Percentiles rank a stretch among this genome's conserved stretches.
These are phyloP conservation scores for Mycena venus DNA, from an alignment of 768 basidiomycete genomes.

Conservation along the genomic window DNA sequence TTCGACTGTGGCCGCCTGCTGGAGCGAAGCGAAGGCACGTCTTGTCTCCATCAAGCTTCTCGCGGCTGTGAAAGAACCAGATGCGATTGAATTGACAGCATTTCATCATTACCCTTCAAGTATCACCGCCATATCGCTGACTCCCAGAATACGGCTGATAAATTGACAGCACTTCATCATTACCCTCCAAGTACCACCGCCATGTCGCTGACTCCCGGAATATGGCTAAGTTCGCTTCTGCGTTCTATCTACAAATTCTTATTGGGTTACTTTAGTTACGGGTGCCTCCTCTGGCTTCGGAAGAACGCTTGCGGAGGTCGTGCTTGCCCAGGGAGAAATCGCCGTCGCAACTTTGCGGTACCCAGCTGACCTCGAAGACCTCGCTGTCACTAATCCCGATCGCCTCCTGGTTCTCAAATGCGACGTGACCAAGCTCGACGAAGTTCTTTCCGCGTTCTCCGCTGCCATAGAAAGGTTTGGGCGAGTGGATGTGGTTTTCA, in stretches of 20 bases:
- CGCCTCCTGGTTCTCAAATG: slow-evolving; percentile 19
- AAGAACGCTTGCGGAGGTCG: slow-evolving; percentile 25
- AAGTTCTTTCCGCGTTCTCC: slow-evolving; percentile 30
- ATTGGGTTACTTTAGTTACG: slow-evolving; percentile 28
- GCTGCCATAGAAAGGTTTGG: slow-evolving; percentile 23
- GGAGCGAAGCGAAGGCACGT: too few species aligned
- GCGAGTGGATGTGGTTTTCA: slow-evolving; percentile 34
- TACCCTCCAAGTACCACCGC: too few species aligned
- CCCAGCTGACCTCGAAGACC: slow-evolving; percentile 28
- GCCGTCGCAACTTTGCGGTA: slow-evolving; percentile 35
- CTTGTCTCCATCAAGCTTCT: too few species aligned
- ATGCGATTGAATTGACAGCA: too few species aligned
- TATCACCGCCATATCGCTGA: too few species aligned
- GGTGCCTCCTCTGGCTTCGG: slow-evolving; percentile 41
- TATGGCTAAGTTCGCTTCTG: slow-evolving; percentile 2
- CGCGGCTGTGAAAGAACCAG: too few species aligned
- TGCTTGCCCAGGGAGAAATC: slow-evolving; percentile 35
- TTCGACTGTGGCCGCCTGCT: too few species aligned
- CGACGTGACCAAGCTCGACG: slow-evolving; percentile 19
- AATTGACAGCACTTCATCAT: too few species aligned
- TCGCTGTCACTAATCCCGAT: slow-evolving; percentile 20
- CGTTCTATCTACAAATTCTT: background rate
- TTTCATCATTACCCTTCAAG: too few species aligned
- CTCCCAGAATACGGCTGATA: too few species aligned
- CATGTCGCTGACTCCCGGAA: background rate